Evolutionary conservation across 1,139 yeast genomes (phyloP).

Genomic region (Pichia sp.): DNA sequence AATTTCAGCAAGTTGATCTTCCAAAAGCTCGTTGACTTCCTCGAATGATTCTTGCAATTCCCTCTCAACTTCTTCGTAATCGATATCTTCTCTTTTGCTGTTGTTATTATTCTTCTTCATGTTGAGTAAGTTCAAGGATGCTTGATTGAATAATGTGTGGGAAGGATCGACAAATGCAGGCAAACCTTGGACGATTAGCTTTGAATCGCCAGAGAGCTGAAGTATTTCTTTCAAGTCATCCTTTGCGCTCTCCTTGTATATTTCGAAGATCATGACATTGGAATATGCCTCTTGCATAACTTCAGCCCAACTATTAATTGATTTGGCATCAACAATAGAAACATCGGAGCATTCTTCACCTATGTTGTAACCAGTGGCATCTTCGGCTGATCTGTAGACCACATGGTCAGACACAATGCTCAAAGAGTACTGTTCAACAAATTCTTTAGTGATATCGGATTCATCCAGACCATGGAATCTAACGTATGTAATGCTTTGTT

Average conservation of each 20-base stretch:
- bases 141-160: constrained; percentile 7
- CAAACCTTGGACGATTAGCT: constrained; percentile 30
- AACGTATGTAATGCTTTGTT: constrained; percentile 13
- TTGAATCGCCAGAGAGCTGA: constrained; percentile 1
- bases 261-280: constrained; percentile 16
- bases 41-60: constrained; percentile 30
- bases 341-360: constrained; percentile 13
- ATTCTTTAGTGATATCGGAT: constrained; percentile 13
- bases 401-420: constrained; percentile 21
- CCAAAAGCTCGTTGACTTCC: constrained; percentile 27
- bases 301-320: constrained; percentile 15
- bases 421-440: constrained; percentile 9
- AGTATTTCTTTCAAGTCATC: neutral
- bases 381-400: constrained; percentile 16
- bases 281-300: neutral
- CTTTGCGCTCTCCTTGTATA: constrained; percentile 12
- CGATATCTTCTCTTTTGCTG: constrained; percentile 19
- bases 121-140: constrained; percentile 8
- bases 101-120: constrained; percentile 14
- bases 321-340: constrained; percentile 9
- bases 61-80: constrained; percentile 25
- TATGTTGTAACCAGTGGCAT: neutral
- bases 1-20: constrained; percentile 25
- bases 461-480: constrained; percentile 21
- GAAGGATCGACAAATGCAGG: constrained; percentile 25